These are phyloP conservation scores for Colletotrichum kahawae DNA, from an alignment of 2,329 filamentous ascomycete genomes.

Conservation along the genomic window DNA sequence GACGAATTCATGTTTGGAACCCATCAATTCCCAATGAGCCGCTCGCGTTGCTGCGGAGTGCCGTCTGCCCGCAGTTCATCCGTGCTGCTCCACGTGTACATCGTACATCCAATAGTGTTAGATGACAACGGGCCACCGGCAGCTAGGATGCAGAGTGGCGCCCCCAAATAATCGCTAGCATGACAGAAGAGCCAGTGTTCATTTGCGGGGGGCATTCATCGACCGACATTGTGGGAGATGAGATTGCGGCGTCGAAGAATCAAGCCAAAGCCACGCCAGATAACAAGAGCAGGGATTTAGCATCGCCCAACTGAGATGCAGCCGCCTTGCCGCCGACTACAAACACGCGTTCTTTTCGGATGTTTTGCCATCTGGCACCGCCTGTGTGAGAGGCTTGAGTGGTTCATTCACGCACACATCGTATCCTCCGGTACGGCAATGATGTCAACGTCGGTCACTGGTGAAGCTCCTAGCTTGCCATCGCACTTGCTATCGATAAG, in stretches of 20 bases:
- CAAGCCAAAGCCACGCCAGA: not conserved
- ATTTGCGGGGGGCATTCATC: not conserved
- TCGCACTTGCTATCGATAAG: constrained; percentile 18
- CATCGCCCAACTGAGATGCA: not conserved
- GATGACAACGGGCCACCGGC: not conserved
- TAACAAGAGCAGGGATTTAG: not conserved
- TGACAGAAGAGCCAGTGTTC: not conserved
- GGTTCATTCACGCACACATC: not conserved
- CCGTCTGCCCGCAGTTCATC: not conserved
- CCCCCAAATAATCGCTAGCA: not conserved
- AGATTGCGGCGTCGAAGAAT: not conserved
- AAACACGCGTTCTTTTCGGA: not conserved
- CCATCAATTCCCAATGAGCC: not conserved
- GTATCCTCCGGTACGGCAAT: not conserved
- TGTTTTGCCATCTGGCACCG: not conserved
- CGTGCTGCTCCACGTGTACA: not conserved
- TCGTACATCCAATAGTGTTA: not conserved
- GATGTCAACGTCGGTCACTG: not conserved
- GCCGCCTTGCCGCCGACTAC: not conserved
- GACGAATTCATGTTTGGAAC: not conserved
- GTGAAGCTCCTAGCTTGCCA: not conserved
- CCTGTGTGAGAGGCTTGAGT: not conserved
- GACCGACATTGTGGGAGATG: not conserved
- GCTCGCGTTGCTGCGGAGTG: not conserved
- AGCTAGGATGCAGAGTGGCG: not conserved